Conservation (phyloP, 2,329 filamentous ascomycete species). For the Aspergillus fischeri region DNA sequence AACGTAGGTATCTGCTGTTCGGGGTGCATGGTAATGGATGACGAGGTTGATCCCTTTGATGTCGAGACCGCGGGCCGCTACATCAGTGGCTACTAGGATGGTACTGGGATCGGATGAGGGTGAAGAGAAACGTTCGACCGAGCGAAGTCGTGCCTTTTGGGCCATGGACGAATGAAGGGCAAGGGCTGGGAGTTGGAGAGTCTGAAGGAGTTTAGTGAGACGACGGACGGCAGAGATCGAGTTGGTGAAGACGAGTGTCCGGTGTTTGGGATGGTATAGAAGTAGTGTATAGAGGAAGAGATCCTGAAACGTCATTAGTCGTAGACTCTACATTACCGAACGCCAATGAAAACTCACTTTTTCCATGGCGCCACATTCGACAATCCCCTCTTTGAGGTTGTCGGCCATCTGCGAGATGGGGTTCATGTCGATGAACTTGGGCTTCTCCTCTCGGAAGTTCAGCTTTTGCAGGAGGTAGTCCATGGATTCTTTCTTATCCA, state of each 20-base stretch:
- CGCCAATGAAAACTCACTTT: slow-evolving; percentile 56
- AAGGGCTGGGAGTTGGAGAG: slow-evolving; percentile 70
- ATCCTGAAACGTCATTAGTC: slow-evolving; percentile 52
- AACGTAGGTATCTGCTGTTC: slow-evolving; percentile 87
- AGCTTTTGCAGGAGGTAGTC: slow-evolving; percentile 88
- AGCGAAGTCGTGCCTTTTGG: slow-evolving; percentile 91
- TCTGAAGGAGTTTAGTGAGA: slow-evolving; percentile 76
- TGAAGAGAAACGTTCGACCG: slow-evolving; percentile 80
- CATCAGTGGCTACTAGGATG: slow-evolving; percentile 87
- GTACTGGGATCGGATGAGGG: slow-evolving; percentile 51
- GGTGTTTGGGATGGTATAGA: slow-evolving; percentile 72
- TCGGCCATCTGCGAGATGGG: slow-evolving; percentile 84
- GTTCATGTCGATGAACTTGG: slow-evolving; percentile 89
- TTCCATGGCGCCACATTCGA: slow-evolving; percentile 89
- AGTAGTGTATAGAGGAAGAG: slow-evolving; percentile 88
- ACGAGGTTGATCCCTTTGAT: slow-evolving; percentile 86
- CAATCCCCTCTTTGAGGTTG: slow-evolving; percentile 78
- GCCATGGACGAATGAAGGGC: slow-evolving; percentile 90
- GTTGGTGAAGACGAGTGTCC: slow-evolving; percentile 90
- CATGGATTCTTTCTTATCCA: slow-evolving; percentile 76
- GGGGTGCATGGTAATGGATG: slow-evolving; percentile 91
- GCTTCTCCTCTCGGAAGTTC: slow-evolving; percentile 77
- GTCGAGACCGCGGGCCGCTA: slow-evolving; percentile 88
- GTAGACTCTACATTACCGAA: not conserved
- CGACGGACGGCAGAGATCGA: slow-evolving; percentile 90